These are phyloP conservation scores for Diutina mesorugosa DNA, from an alignment of 1,139 yeast genomes.

Conservation along the genomic window DNA sequence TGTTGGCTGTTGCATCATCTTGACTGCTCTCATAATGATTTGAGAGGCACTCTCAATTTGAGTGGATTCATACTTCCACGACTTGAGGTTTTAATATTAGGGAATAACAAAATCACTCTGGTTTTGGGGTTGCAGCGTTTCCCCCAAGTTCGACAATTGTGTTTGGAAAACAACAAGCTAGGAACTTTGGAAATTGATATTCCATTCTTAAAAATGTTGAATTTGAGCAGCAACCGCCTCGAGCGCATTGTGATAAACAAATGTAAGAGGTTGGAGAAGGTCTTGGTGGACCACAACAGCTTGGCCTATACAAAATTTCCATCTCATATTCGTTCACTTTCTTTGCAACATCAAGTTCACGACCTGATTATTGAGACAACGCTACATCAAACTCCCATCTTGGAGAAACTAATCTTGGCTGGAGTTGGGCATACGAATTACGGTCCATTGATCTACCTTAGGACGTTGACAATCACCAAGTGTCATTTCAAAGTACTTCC, in stretches of 20 bases:
- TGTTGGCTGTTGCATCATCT: not conserved
- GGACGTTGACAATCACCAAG: not conserved
- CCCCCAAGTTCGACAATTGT: not conserved
- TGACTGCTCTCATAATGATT: not conserved
- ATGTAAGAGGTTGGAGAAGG: not conserved
- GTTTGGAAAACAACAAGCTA: not conserved
- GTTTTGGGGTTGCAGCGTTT: not conserved
- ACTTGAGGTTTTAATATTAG: not conserved
- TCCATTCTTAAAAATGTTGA: not conserved
- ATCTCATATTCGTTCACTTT: not conserved
- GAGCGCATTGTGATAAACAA: not conserved
- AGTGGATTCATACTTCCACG: not conserved
- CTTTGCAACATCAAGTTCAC: not conserved
- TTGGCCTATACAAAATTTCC: not conserved
- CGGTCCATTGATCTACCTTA: not conserved
- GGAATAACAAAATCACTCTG: not conserved
- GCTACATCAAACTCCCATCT: not conserved
- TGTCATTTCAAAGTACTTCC: not conserved
- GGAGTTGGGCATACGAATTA: no score
- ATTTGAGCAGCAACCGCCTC: not conserved
- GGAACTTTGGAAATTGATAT: not conserved
- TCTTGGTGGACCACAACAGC: not conserved
- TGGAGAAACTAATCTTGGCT: not conserved
- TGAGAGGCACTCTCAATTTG: not conserved
- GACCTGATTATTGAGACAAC: not conserved